Evolutionary conservation across 78 protist genomes (phyloP).

Genomic region (Pirum gemmata): DNA sequence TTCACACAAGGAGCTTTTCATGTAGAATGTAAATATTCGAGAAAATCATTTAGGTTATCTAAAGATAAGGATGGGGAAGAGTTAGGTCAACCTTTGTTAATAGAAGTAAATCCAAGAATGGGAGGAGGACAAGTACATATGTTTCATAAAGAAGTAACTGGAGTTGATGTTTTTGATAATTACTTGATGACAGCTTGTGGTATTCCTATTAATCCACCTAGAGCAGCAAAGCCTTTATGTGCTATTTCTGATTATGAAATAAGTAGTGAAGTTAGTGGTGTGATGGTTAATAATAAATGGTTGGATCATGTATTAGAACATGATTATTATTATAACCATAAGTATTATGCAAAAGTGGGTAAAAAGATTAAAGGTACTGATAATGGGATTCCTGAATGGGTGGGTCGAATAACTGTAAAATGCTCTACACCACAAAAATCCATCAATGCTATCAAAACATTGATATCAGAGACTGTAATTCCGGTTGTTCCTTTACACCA

Average conservation of each 20-base stretch:
- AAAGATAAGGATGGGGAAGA: neutral
- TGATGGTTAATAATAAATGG: too few species aligned
- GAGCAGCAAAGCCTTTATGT: too few species aligned
- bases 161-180: conserved; percentile 16
- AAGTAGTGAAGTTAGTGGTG: too few species aligned
- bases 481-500: too few species aligned
- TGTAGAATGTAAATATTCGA: neutral
- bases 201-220: conserved; percentile 35
- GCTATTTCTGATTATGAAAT: too few species aligned
- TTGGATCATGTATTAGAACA: neutral
- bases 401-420: too few species aligned
- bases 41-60: neutral
- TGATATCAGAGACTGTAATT: too few species aligned
- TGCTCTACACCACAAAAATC: too few species aligned
- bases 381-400: neutral
- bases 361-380: neutral
- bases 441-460: too few species aligned
- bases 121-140: conserved; percentile 27
- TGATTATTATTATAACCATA: neutral
- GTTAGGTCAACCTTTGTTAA: conserved; percentile 2
- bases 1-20: neutral
- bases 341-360: neutral
- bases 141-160: conserved; percentile 26
- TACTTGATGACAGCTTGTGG: neutral
- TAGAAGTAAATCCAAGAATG: conserved; percentile 39